Evolutionary conservation across 257 asterid species (phyloP).

Genomic region (Coffea canephora): DNA sequence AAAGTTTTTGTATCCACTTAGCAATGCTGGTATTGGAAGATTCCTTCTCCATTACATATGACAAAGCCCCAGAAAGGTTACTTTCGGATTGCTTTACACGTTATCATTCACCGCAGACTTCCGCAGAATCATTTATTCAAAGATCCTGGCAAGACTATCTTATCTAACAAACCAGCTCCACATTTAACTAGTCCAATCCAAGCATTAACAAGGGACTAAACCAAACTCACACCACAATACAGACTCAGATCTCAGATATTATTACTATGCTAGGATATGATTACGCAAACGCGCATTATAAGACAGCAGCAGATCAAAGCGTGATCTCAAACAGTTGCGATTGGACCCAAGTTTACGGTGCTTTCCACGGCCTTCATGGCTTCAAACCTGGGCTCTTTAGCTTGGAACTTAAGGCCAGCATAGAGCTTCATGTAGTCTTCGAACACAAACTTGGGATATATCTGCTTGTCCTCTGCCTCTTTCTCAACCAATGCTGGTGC

Average conservation of each 20-base stretch:
- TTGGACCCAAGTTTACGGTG: conserved; percentile 37
- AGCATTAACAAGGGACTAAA: not conserved
- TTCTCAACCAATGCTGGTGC: conserved; percentile 55
- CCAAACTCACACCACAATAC: conserved; percentile 7
- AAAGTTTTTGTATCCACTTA: not conserved
- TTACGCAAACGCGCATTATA: not conserved
- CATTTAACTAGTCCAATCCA: conserved; percentile 5
- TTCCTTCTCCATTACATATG: not conserved
- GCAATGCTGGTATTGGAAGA: not conserved
- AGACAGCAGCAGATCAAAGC: conserved; percentile 8
- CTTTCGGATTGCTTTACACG: not conserved
- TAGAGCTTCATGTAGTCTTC: conserved; percentile 79
- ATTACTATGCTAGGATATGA: conserved; percentile 27
- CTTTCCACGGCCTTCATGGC: conserved; percentile 53
- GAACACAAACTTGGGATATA: conserved; percentile 67
- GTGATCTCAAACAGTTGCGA: conserved; percentile 46
- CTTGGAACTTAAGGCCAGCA: conserved; percentile 64
- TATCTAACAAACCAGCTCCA: not conserved
- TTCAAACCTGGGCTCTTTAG: conserved; percentile 75
- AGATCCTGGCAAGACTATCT: not conserved
- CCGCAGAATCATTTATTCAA: not conserved
- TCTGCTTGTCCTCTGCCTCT: conserved; percentile 32
- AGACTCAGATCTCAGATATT: not conserved
- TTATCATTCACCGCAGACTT: not conserved
- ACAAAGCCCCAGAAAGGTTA: not conserved